phyloP scores from a whole-genome alignment of 176 grass and related monocot genomes.

The Lolium multiflorum region DNA sequence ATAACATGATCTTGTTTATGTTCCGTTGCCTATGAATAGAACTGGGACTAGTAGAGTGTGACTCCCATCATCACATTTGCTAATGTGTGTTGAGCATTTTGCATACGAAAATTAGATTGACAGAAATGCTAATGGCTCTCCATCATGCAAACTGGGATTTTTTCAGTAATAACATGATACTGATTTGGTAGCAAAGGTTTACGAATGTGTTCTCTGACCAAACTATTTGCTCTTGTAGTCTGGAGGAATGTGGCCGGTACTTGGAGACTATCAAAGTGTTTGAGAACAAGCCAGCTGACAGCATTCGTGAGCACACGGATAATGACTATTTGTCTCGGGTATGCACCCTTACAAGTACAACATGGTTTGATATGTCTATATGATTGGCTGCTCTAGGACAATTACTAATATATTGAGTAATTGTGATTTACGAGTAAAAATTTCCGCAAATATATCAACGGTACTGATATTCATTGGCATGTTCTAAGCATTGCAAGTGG shows the following conservation, averaged over 20 bases:
- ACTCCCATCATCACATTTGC: not conserved
- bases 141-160: not conserved
- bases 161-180: not conserved
- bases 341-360: conserved; percentile 31
- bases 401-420: not conserved
- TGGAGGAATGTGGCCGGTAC: conserved; percentile 94
- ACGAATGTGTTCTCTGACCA: conserved; percentile 27
- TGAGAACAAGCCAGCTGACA: conserved; percentile 95
- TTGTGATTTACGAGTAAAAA: not conserved
- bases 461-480: not conserved
- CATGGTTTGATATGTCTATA: conserved; percentile 31
- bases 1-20: not conserved
- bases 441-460: not conserved
- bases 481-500: conserved; percentile 5
- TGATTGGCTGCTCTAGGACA: not conserved
- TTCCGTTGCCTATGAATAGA: not conserved
- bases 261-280: conserved; percentile 99
- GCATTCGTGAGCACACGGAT: conserved; percentile 81
- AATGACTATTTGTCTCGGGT: conserved; percentile 94
- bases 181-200: not conserved
- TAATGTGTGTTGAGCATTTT: conserved; percentile 16
- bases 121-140: conserved; percentile 8
- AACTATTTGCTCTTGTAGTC: conserved; percentile 57
- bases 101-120: conserved; percentile 10
- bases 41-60: not conserved